Base-by-base conservation (phyloP, 1,284 basidiomycete species). In the Sphagnurus paluster region DNA sequence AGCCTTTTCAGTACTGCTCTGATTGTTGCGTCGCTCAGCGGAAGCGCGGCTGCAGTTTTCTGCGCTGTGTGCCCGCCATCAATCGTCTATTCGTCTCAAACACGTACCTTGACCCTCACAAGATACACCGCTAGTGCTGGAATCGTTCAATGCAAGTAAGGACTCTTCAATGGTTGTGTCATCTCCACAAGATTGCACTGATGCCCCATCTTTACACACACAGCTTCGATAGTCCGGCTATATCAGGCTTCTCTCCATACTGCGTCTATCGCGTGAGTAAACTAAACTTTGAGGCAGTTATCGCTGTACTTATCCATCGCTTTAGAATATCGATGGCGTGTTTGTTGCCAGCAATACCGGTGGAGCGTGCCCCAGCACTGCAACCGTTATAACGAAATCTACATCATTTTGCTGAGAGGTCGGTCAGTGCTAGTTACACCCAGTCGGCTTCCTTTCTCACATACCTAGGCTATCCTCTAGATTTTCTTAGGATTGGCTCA, bases 41-140 rank as follows among this genome's bases (percentile, higher is more conserved):
- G 17, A 5, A 20, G 39, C 25, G 42, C 39, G 17, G 39, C 46
- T 13, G 53, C 53, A 9, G 39, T 54, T 11, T 36, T 26, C 46
- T 54, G 53, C 35, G 48, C 47, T 4, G 17, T 47, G 21, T 53
- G 51, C 44, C 51, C 51, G 13, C 21, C 48, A n/a, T 42, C 48
- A 2, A 49, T 53, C 20, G 23, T 42, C 19, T 53, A 49, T 20
- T 23, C 2, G 11, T 44, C 48, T 4, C 51, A 43, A 1, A 41
- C 30, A 3, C 41, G 51, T 16, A 49, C 28, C 1, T 39, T 53
- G 20, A 53, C 51, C 5, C 23, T 44, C 21, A 44, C 51, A 21
- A 37, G 6, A 30, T 46, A 53, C 21, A 49, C 39, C 21, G 7
- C 33, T 16, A 45, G 36, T 28, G 26, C 34, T 14, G 39, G 39